phyloP scores from a whole-genome alignment of 176 grass and related monocot species.

The Sorghum bicolor region DNA sequence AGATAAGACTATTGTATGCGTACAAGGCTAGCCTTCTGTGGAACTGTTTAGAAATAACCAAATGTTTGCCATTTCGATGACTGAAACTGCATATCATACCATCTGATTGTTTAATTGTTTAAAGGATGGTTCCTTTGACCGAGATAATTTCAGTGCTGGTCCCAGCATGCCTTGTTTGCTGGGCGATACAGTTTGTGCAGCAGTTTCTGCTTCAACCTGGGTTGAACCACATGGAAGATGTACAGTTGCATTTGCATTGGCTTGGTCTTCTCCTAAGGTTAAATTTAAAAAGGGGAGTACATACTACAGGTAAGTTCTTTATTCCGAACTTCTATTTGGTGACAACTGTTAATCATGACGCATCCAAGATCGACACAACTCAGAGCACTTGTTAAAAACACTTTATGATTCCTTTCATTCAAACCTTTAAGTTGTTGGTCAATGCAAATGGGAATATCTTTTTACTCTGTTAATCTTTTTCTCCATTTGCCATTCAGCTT shows the following conservation, averaged over 20 bases:
- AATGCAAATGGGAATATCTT: background rate
- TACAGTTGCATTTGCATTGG: constrained; percentile 74
- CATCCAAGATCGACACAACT: constrained; percentile 11
- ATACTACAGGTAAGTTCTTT: constrained; percentile 68
- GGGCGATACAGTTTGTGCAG: constrained; percentile 85
- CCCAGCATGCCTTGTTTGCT: constrained; percentile 58
- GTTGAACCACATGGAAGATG: constrained; percentile 93
- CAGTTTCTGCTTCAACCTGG: constrained; percentile 93
- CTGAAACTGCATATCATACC: background rate
- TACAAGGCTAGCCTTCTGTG: background rate
- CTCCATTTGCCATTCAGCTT: background rate
- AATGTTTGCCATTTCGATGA: constrained; percentile 18
- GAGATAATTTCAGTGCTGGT: constrained; percentile 67
- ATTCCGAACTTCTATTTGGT: background rate
- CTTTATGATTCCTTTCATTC: background rate
- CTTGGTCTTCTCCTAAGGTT: constrained; percentile 83
- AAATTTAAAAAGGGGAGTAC: constrained; percentile 88
- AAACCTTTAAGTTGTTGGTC: background rate
- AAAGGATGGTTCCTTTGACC: constrained; percentile 83
- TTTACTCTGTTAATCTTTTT: background rate
- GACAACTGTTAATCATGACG: background rate
- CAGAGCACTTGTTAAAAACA: background rate
- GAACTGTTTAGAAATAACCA: constrained; percentile 9
- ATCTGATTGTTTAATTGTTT: constrained; percentile 38
- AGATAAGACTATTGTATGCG: constrained; percentile 13